Evolutionary conservation across 192 early-diverging fungal species (phyloP).

Genomic region (Coemansia sp.): DNA sequence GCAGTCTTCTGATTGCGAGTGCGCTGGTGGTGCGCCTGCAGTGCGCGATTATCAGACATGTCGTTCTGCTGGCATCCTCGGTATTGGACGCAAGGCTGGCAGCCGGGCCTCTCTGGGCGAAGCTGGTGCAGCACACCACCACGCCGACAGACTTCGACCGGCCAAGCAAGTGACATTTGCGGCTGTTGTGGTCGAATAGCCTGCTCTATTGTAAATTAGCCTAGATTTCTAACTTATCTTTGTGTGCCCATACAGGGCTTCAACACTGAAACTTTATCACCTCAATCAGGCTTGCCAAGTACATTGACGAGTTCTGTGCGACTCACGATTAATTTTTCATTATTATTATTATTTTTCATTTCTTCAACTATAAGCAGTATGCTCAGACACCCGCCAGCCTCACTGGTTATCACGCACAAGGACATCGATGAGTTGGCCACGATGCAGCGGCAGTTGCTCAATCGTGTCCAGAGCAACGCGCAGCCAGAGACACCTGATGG

Average conservation of each 20-base stretch:
- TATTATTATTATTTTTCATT: not conserved
- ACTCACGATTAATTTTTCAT: not conserved
- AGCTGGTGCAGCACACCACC: not conserved
- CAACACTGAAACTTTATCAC: not conserved
- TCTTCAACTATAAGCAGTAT: conserved; percentile 3
- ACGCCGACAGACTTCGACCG: conserved; percentile 10
- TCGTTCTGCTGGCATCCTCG: conserved; percentile 13
- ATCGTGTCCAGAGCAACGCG: conserved; percentile 17
- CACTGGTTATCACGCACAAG: conserved; percentile 42
- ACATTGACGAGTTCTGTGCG: not conserved
- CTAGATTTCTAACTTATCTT: not conserved
- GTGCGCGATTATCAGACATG: not conserved
- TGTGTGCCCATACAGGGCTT: not conserved
- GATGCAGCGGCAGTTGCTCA: conserved; percentile 38
- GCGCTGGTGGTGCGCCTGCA: conserved; percentile 9
- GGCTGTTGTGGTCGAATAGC: conserved; percentile 2
- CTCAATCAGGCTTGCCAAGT: not conserved
- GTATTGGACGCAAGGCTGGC: conserved; percentile 13
- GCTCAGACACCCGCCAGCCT: conserved; percentile 47
- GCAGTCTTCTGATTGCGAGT: conserved; percentile 33
- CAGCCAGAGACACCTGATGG: not conserved
- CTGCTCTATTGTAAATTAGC: not conserved
- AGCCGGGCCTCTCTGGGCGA: conserved; percentile 6
- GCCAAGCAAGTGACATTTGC: conserved; percentile 52
- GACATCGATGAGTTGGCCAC: conserved; percentile 49